Conservation (phyloP, 352 stramenopile species). For the Phytophthora agathidicida region DNA sequence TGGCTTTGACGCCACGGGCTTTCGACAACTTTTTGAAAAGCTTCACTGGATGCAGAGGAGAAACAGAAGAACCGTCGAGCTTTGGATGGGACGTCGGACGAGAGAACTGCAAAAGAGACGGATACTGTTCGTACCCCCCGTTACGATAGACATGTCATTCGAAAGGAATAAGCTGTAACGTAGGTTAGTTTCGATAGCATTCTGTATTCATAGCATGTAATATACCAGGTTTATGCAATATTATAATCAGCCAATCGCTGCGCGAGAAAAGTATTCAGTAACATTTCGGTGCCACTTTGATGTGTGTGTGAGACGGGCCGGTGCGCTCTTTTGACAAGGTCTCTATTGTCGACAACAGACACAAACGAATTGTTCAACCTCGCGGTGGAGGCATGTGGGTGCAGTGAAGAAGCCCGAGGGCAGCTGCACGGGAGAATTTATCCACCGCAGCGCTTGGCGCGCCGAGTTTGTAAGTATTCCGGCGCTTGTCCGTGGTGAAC, state of each 20-base stretch:
- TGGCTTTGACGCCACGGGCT: conserved; percentile 1
- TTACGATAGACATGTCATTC: no score
- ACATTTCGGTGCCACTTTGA: conserved; percentile 16
- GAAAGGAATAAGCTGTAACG: no score
- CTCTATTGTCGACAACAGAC: neutral
- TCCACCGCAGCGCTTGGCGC: no score
- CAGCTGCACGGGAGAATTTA: neutral
- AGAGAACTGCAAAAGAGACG: conserved; percentile 12
- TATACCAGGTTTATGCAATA: no score
- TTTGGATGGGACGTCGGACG: conserved; percentile 19
- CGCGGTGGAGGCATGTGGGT: no score
- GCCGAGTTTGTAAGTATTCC: no score
- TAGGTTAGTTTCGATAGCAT: no score
- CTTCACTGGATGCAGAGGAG: conserved; percentile 16
- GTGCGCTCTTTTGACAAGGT: conserved; percentile 8
- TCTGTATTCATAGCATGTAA: no score
- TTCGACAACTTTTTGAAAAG: neutral
- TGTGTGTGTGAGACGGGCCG: conserved; percentile 17
- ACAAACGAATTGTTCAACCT: no score
- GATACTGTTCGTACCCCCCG: no score
- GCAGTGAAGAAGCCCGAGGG: no score
- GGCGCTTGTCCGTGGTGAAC: neutral
- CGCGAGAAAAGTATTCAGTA: conserved; percentile 20
- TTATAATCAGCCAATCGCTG: conserved; percentile 2
- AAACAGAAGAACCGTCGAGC: conserved; percentile 5